Evolutionary conservation across 331 rosid genomes (phyloP).

Genomic region (Erythrophleum ivorense): DNA sequence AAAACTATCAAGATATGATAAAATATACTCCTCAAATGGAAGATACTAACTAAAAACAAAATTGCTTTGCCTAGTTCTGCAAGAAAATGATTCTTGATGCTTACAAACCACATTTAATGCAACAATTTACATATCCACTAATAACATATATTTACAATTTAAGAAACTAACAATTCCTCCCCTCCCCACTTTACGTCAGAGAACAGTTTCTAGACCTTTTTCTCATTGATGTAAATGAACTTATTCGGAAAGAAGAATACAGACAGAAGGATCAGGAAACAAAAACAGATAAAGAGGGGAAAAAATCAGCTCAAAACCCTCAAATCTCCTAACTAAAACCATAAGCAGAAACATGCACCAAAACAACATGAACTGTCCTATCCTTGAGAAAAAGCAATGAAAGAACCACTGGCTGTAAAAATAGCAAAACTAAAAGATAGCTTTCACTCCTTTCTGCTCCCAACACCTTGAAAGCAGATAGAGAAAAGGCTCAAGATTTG

Average conservation of each 20-base stretch:
- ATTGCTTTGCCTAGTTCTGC: conserved; percentile 1
- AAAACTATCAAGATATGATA: conserved; percentile 14
- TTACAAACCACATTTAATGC: not conserved
- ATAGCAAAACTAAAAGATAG: not conserved
- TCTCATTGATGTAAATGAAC: not conserved
- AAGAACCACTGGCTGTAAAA: not conserved
- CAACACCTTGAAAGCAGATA: not conserved
- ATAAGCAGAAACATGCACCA: not conserved
- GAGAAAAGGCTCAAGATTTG: not conserved
- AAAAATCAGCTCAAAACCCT: not conserved
- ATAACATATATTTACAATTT: not conserved
- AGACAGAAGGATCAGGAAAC: not conserved
- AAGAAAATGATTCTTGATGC: not conserved
- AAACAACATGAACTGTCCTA: not conserved
- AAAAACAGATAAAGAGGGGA: not conserved
- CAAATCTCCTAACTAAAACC: not conserved
- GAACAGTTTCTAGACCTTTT: not conserved
- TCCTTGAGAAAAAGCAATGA: not conserved
- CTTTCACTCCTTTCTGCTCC: not conserved
- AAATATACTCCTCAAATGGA: not conserved
- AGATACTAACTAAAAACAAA: conserved; percentile 8
- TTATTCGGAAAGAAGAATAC: not conserved
- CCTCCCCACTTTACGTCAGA: not conserved
- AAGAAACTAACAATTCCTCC: not conserved
- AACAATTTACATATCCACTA: not conserved